These are phyloP conservation scores for Pugionium dolabratum DNA, from an alignment of 345 rosid genomes.

Conservation along the genomic window DNA sequence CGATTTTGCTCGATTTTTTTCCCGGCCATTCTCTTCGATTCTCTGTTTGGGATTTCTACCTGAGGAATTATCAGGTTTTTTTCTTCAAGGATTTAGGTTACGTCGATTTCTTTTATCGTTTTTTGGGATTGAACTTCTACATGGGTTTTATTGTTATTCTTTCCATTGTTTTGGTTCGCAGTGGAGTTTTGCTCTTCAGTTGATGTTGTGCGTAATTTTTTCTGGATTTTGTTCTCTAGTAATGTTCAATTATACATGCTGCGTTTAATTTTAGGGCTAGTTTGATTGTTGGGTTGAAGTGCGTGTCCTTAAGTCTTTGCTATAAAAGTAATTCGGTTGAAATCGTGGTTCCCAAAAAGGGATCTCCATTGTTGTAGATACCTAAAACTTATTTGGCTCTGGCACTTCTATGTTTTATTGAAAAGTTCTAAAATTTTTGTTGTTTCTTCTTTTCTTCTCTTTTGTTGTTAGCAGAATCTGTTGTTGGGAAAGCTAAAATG, in stretches of 20 bases:
- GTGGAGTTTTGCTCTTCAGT: not conserved
- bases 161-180: too few relatives aligned
- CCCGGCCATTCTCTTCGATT: too few relatives aligned
- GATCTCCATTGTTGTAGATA: not conserved
- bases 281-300: not conserved
- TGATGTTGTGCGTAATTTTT: too few relatives aligned
- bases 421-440: slow-evolving; percentile 7
- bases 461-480: slow-evolving; percentile 14
- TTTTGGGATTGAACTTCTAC: too few relatives aligned
- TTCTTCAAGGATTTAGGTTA: too few relatives aligned
- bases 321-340: not conserved
- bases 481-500: slow-evolving; percentile 8
- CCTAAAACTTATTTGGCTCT: not conserved
- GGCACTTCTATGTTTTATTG: not conserved
- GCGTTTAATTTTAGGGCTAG: not conserved
- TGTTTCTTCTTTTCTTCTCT: too few relatives aligned
- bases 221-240: not conserved
- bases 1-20: not conserved
- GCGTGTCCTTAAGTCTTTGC: not conserved
- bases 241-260: not conserved
- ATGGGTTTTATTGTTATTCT: not conserved
- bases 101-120: not conserved
- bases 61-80: too few relatives aligned
- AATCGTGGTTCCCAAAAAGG: not conserved
- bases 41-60: too few relatives aligned